Conservation (phyloP, 306 rosid species). For the Senna siamea region DNA sequence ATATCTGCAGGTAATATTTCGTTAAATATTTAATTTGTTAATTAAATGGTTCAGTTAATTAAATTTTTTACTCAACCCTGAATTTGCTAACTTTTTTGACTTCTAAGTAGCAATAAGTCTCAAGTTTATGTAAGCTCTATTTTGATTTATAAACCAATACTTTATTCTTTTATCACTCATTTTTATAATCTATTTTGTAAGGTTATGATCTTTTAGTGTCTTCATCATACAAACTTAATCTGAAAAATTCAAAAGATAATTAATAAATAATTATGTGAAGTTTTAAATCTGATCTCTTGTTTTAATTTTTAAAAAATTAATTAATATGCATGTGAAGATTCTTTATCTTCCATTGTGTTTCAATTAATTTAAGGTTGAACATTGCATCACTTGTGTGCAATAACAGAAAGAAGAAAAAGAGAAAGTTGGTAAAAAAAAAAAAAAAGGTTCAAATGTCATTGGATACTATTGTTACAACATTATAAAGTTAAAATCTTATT, state of each 20-base stretch:
- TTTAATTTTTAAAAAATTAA: too few species aligned
- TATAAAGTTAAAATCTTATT: too few species aligned
- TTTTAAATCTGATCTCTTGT: background rate
- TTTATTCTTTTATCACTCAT: background rate
- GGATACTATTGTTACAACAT: too few species aligned
- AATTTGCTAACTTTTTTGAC: too few species aligned
- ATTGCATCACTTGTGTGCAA: background rate
- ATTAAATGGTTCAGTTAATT: background rate
- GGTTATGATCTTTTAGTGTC: background rate
- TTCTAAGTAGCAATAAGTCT: background rate
- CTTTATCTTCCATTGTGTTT: too few species aligned
- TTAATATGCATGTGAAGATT: background rate
- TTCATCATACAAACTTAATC: background rate
- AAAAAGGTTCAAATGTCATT: too few species aligned
- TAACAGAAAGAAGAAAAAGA: background rate
- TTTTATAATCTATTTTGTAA: background rate
- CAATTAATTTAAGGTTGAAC: too few species aligned
- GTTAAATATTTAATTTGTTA: background rate
- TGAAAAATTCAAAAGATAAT: background rate
- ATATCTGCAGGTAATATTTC: slow-evolving; percentile 63
- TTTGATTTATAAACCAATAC: background rate
- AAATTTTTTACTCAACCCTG: too few species aligned
- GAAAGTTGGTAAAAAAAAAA: background rate
- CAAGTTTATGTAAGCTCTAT: background rate
- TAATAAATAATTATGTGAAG: background rate